Percentiles rank a stretch among this genome's conserved stretches.
phyloP scores from a whole-genome alignment of 441 rosid species.

The Populus tomentosa region DNA sequence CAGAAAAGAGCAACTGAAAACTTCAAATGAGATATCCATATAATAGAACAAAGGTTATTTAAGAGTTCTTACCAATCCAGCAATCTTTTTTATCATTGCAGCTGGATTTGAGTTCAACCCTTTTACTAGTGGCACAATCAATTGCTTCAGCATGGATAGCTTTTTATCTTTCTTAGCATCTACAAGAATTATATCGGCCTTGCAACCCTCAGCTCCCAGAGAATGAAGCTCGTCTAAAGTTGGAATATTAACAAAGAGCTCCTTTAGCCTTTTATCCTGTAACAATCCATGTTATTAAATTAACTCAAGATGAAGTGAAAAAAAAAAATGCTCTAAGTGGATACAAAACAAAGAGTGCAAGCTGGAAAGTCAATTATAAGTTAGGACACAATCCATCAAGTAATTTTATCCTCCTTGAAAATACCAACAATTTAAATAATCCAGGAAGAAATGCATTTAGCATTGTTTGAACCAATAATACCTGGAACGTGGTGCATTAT shows the following conservation, averaged over 20 bases:
- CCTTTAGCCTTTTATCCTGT: conserved; percentile 91
- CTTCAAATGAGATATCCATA: neutral
- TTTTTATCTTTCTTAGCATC: conserved; percentile 88
- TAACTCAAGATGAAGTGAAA: conserved; percentile 4
- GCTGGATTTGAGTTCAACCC: conserved; percentile 93
- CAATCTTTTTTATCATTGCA: conserved; percentile 86
- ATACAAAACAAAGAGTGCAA: neutral
- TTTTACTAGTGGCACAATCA: conserved; percentile 69
- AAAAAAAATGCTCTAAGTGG: neutral
- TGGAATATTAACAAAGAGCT: conserved; percentile 70
- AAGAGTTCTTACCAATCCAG: conserved; percentile 72
- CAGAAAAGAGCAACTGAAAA: neutral
- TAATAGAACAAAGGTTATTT: conserved; percentile 12
- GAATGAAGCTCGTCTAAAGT: conserved; percentile 83
- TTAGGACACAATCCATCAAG: neutral
- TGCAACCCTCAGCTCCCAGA: conserved; percentile 71
- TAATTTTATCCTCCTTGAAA: neutral
- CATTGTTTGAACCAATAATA: neutral
- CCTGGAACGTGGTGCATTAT: too few species aligned
- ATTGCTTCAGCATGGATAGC: conserved; percentile 86
- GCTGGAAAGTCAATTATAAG: neutral
- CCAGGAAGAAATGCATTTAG: neutral
- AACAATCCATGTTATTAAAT: conserved; percentile 4
- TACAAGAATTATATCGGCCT: conserved; percentile 85
- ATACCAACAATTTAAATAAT: neutral